phyloP scores from a whole-genome alignment of 306 rosid species.

The Begonia loranthoides region DNA sequence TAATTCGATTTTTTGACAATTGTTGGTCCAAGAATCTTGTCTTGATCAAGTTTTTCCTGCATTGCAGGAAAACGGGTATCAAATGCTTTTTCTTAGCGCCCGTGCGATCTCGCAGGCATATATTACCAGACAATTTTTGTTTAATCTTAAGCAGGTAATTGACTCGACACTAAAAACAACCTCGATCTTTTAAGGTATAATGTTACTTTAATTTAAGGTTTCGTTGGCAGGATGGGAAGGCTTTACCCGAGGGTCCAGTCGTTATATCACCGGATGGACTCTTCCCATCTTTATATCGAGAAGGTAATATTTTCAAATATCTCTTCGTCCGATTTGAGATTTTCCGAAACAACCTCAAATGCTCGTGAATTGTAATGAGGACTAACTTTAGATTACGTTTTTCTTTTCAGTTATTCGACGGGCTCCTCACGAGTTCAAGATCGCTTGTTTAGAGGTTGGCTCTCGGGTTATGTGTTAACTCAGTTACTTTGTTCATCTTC shows the following conservation, averaged over 20 bases:
- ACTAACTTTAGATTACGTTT: background rate
- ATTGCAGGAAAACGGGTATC: slow-evolving; percentile 89
- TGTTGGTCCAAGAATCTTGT: too few relatives aligned
- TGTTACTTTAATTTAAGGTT: slow-evolving; percentile 5
- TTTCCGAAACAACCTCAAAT: too few relatives aligned
- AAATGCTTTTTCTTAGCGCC: slow-evolving; percentile 91
- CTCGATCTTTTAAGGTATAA: too few relatives aligned
- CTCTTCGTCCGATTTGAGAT: too few relatives aligned
- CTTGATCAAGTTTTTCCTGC: background rate
- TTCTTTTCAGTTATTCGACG: slow-evolving; percentile 65
- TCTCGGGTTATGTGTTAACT: slow-evolving; percentile 3
- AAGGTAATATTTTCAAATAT: slow-evolving; percentile 45
- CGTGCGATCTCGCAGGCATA: slow-evolving; percentile 95
- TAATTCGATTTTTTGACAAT: too few relatives aligned
- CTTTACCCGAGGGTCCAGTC: slow-evolving; percentile 90
- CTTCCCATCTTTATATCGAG: slow-evolving; percentile 89
- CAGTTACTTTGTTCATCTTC: too few relatives aligned
- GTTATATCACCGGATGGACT: slow-evolving; percentile 96
- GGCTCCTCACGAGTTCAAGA: slow-evolving; percentile 98
- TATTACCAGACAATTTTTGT: slow-evolving; percentile 65
- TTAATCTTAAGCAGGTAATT: slow-evolving; percentile 85
- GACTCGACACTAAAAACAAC: slow-evolving; percentile 10
- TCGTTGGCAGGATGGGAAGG: slow-evolving; percentile 65
- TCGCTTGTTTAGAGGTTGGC: slow-evolving; percentile 85
- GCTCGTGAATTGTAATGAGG: too few relatives aligned